Percentiles rank a stretch among this genome's conserved stretches.
Conservation (phyloP, 345 rosid species). For the Linum lewisii region DNA sequence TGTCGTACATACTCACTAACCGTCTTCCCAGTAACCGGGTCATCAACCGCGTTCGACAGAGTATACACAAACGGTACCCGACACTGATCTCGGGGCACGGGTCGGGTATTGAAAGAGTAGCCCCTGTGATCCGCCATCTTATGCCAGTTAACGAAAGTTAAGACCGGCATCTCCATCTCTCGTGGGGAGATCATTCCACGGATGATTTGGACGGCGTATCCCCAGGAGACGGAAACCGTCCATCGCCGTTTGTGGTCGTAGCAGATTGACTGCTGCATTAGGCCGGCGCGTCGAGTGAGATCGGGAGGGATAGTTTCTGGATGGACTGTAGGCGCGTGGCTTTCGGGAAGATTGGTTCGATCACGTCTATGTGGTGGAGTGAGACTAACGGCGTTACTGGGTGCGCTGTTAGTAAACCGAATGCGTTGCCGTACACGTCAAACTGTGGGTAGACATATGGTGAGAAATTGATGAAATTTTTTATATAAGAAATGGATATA, state of each 20-base stretch:
- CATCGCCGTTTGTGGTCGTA: constrained; percentile 42
- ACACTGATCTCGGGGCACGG: constrained; percentile 25
- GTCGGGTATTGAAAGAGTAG: constrained; percentile 53
- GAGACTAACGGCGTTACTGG: constrained; percentile 61
- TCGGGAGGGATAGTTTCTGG: constrained; percentile 30
- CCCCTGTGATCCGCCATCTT: constrained; percentile 18
- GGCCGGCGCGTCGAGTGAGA: constrained; percentile 50
- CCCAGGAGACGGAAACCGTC: constrained; percentile 80
- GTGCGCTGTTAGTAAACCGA: constrained; percentile 70
- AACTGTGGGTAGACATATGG: constrained; percentile 18
- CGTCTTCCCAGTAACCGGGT: constrained; percentile 20
- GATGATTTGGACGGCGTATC: constrained; percentile 52
- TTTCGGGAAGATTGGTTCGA: constrained; percentile 60
- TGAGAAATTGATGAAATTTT: too few relatives aligned
- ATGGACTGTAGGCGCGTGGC: constrained; percentile 36
- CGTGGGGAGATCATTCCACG: constrained; percentile 41
- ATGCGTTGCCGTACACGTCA: constrained; percentile 47
- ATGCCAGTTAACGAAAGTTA: constrained; percentile 62
- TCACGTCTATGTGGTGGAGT: constrained; percentile 57
- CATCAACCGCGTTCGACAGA: constrained; percentile 29
- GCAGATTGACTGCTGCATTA: constrained; percentile 65
- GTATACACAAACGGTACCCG: constrained; percentile 43
- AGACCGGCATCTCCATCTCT: constrained; percentile 39
- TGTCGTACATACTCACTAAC: constrained; percentile 31
- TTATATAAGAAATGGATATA: too few relatives aligned